Evolutionary conservation across 768 basidiomycete genomes (phyloP).

Genomic region (Paxillus ammoniavirescens): DNA sequence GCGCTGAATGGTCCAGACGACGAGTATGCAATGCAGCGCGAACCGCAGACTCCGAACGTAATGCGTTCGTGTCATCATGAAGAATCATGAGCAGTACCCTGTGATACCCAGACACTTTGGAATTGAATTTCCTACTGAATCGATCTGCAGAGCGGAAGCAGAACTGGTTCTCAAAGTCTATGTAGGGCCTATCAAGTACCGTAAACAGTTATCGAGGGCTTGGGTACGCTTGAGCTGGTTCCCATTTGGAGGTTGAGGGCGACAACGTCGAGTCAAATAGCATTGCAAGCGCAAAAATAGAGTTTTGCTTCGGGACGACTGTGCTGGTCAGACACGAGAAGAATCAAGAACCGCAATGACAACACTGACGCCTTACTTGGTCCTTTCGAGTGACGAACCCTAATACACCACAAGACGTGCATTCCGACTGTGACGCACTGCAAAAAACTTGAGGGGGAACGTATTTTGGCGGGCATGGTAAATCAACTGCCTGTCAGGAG

Average conservation of each 20-base stretch:
- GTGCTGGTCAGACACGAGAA: neutral
- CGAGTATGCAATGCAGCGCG: no score
- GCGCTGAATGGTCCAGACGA: no score
- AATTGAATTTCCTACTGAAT: slow-evolving; percentile 76
- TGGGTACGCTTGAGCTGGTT: neutral
- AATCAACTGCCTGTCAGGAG: slow-evolving; percentile 61
- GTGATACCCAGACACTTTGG: no score
- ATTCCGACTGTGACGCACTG: no score
- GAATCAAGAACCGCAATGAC: neutral
- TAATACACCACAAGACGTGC: no score
- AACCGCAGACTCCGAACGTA: no score
- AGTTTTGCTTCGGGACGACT: no score
- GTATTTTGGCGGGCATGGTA: neutral
- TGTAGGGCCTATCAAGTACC: slow-evolving; percentile 61
- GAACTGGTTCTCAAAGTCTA: slow-evolving; percentile 83
- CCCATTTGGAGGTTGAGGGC: slow-evolving; percentile 25
- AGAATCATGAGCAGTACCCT: no score
- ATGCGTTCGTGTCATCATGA: no score
- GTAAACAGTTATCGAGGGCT: slow-evolving; percentile 31
- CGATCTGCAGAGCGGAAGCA: slow-evolving; percentile 79
- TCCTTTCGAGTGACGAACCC: no score
- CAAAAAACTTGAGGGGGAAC: neutral
- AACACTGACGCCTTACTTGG: slow-evolving; percentile 60
- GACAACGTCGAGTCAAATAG: slow-evolving; percentile 63
- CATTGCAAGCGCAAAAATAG: no score